phyloP scores from a whole-genome alignment of 1,139 yeast genomes.

The Keqinozyma sinolaborantium region DNA sequence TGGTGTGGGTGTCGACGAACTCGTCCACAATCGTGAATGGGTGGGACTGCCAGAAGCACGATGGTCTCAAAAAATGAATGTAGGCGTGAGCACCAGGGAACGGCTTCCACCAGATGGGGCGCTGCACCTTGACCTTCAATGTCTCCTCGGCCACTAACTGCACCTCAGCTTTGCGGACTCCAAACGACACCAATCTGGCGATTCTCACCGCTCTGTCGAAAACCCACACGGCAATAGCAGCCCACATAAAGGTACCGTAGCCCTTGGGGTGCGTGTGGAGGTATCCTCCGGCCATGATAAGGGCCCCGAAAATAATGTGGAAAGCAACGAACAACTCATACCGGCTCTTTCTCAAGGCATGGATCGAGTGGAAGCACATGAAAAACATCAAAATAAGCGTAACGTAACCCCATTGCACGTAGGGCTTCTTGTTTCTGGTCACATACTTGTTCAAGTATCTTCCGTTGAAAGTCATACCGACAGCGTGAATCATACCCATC shows the following conservation, averaged over 20 bases:
- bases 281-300: slow-evolving; percentile 59
- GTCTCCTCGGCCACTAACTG: slow-evolving; percentile 47
- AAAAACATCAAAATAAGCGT: slow-evolving; percentile 37
- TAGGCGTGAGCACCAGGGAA: slow-evolving; percentile 38
- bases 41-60: slow-evolving; percentile 55
- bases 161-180: slow-evolving; percentile 47
- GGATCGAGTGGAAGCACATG: slow-evolving; percentile 45
- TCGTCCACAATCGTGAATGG: slow-evolving; percentile 50
- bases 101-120: slow-evolving; percentile 38
- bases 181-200: slow-evolving; percentile 45
- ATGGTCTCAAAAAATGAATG: slow-evolving; percentile 35
- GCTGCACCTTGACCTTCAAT: slow-evolving; percentile 30
- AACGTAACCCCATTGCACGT: slow-evolving; percentile 55
- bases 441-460: slow-evolving; percentile 29
- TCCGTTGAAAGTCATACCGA: slow-evolving; percentile 42
- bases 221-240: slow-evolving; percentile 62
- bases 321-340: slow-evolving; percentile 62
- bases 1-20: slow-evolving; percentile 23
- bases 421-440: slow-evolving; percentile 32
- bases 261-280: slow-evolving; percentile 48
- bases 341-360: slow-evolving; percentile 48
- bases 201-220: slow-evolving; percentile 56
- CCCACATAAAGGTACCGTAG: slow-evolving; percentile 44
- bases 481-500: slow-evolving; percentile 48
- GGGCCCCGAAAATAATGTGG: slow-evolving; percentile 57